These are phyloP conservation scores for Fusarium mangiferae DNA, from an alignment of 2,329 filamentous ascomycete species.

Conservation along the genomic window DNA sequence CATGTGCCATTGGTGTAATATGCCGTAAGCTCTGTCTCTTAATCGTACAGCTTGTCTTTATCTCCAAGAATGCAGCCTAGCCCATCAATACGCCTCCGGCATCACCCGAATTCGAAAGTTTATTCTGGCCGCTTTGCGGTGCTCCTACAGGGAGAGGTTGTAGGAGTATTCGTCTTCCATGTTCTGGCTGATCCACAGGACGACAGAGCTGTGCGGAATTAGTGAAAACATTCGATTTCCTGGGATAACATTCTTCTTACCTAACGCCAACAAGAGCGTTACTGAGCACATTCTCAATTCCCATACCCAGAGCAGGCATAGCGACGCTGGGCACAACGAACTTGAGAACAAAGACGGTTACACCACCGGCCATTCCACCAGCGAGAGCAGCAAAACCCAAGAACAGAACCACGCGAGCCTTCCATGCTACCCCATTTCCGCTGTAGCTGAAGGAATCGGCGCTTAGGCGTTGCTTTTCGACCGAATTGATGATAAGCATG, in stretches of 20 bases:
- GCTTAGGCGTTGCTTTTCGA: constrained; percentile 73
- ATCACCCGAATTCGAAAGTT: background rate
- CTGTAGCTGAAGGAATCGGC: constrained; percentile 72
- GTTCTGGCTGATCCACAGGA: constrained; percentile 76
- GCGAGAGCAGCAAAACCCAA: constrained; percentile 73
- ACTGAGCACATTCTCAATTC: constrained; percentile 72
- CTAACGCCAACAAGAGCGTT: constrained; percentile 72
- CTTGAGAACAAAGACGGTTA: constrained; percentile 75
- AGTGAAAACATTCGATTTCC: constrained; percentile 10
- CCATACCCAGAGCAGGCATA: constrained; percentile 72
- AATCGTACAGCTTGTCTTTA: constrained; percentile 26
- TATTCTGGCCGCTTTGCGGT: background rate
- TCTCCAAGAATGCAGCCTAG: background rate
- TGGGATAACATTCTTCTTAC: constrained; percentile 49
- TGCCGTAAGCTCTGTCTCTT: constrained; percentile 12
- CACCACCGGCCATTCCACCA: constrained; percentile 74
- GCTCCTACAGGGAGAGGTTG: constrained; percentile 67
- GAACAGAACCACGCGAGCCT: constrained; percentile 74
- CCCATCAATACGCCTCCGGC: constrained; percentile 16
- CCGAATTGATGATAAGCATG: constrained; percentile 78
- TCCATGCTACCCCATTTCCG: constrained; percentile 73
- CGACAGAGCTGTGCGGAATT: constrained; percentile 61
- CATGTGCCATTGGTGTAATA: constrained; percentile 3
- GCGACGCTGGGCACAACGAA: constrained; percentile 66
- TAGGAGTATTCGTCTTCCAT: constrained; percentile 79